These are phyloP conservation scores for Penicillium salamii DNA, from an alignment of 495 filamentous ascomycete genomes.

Conservation along the genomic window DNA sequence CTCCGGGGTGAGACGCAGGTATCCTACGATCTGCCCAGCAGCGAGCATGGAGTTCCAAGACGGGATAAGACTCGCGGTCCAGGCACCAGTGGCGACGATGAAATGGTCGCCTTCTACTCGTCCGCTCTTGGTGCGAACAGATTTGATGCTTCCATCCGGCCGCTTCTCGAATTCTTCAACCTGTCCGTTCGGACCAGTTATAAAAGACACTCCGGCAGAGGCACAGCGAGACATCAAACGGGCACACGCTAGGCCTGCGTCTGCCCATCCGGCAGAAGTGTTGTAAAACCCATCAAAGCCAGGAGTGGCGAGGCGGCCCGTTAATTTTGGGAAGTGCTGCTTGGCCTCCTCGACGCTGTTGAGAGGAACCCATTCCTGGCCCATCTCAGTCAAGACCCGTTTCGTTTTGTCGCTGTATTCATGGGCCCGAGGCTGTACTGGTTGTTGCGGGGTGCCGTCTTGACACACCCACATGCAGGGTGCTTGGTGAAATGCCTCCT, in stretches of 20 bases:
- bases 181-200: slow-evolving; percentile 28
- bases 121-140: slow-evolving; percentile 36
- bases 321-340: slow-evolving; percentile 42
- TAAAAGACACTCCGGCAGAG: slow-evolving; percentile 28
- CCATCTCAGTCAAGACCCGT: slow-evolving; percentile 41
- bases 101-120: slow-evolving; percentile 61
- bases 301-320: slow-evolving; percentile 33
- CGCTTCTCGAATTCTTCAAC: slow-evolving; percentile 38
- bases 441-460: slow-evolving; percentile 23
- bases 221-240: slow-evolving; percentile 45
- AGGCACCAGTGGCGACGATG: slow-evolving; percentile 78
- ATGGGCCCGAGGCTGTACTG: slow-evolving; percentile 42
- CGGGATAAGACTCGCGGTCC: slow-evolving; percentile 69
- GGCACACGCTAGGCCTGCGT: slow-evolving; percentile 64
- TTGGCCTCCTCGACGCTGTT: slow-evolving; percentile 41
- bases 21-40: slow-evolving; percentile 71
- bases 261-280: slow-evolving; percentile 66
- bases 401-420: slow-evolving; percentile 34
- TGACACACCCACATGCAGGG: slow-evolving; percentile 30
- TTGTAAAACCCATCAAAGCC: slow-evolving; percentile 73
- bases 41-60: slow-evolving; percentile 64
- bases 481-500: slow-evolving; percentile 31
- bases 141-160: slow-evolving; percentile 14
- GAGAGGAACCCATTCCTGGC: slow-evolving; percentile 25
- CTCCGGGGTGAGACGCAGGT: slow-evolving; percentile 60